Evolutionary conservation across 768 basidiomycete species (phyloP), one percentile per base, ranked within the genome.

Genomic region (Boletus speciosus): DNA sequence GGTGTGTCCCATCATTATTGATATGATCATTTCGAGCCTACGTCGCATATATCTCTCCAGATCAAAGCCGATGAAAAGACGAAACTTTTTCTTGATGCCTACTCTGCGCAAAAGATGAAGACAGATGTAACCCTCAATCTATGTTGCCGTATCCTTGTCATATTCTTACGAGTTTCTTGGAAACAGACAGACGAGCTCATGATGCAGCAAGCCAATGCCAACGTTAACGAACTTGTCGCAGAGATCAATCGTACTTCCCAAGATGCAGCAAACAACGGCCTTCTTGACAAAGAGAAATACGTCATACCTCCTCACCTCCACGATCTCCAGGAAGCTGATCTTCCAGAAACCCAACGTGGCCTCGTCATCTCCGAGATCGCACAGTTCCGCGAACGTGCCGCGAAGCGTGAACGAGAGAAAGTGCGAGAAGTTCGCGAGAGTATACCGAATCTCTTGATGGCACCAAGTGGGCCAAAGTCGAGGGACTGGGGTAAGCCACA

Each of bases 11-110:
- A 32, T 56, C 35, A 6, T 51, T 39, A 14, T 52, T 40, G 14
- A 1, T 8, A 29, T 35, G 8, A 39, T 47, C 25, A 25, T 43
- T 57, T 61, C 75, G 73, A 63, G 65, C 74, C 77, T 77, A 77
- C 74, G 68, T 74, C 71, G 59, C 64, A n/a, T 41, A 6, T 45
- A 32, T 25, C 19, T 54, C 39, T 52, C 40, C 66, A 93, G 88
- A 85, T 98, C 57, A 98, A 96, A 75, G 93, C 92, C 53, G 97
- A 99, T 69, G 93, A 97, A 73, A 97, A 97, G 74, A 97, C 93
- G 0, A 85, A 85, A 47, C 78, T 82, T 9, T 91, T 95, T 62
- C 71, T 98, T 56, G 93, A 98, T 60, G 87, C 89, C 34, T 97
- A 92, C 68, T 79, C 84, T 48, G 77, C 85, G 16, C 84, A 88